Evolutionary conservation across 1,139 yeast genomes (phyloP).

Genomic region (Kodamaea suecica): DNA sequence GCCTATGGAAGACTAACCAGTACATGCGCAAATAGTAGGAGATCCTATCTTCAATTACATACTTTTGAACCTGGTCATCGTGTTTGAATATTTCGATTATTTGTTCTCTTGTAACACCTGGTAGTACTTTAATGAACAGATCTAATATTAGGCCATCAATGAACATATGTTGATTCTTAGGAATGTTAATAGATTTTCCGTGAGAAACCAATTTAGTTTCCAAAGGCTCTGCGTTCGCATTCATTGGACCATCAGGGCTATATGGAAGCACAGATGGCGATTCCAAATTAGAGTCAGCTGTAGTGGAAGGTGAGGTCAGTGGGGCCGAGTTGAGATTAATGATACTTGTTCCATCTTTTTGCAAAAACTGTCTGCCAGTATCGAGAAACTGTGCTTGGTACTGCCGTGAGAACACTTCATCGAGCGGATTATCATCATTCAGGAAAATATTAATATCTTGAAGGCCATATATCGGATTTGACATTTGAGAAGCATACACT

Average conservation of each 20-base stretch:
- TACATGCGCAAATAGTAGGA: slow-evolving; percentile 33
- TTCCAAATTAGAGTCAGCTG: slow-evolving; percentile 30
- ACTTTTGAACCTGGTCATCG: slow-evolving; percentile 11
- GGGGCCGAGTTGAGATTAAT: slow-evolving; percentile 12
- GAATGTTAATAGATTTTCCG: slow-evolving; percentile 21
- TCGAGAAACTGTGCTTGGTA: slow-evolving; percentile 8
- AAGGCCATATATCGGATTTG: slow-evolving; percentile 15
- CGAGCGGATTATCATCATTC: slow-evolving; percentile 40
- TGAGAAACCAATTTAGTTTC: slow-evolving; percentile 18
- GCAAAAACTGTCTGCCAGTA: slow-evolving; percentile 4
- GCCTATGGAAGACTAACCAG: slow-evolving; percentile 62
- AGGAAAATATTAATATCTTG: slow-evolving; percentile 37
- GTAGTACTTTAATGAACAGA: slow-evolving; percentile 19
- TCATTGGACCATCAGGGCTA: slow-evolving; percentile 16
- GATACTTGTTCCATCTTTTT: not conserved
- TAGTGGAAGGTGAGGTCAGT: slow-evolving; percentile 36
- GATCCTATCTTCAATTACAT: slow-evolving; percentile 26
- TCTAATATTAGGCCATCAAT: slow-evolving; percentile 25
- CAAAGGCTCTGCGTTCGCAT: slow-evolving; percentile 11
- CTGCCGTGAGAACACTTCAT: slow-evolving; percentile 28
- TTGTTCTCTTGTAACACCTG: slow-evolving; percentile 18
- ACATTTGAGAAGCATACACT: slow-evolving; percentile 1
- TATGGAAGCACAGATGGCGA: slow-evolving; percentile 21
- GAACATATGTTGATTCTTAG: slow-evolving; percentile 27
- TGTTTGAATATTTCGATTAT: slow-evolving; percentile 23